phyloP scores from a whole-genome alignment of 257 asterid genomes.

The Solanum sejunctum region DNA sequence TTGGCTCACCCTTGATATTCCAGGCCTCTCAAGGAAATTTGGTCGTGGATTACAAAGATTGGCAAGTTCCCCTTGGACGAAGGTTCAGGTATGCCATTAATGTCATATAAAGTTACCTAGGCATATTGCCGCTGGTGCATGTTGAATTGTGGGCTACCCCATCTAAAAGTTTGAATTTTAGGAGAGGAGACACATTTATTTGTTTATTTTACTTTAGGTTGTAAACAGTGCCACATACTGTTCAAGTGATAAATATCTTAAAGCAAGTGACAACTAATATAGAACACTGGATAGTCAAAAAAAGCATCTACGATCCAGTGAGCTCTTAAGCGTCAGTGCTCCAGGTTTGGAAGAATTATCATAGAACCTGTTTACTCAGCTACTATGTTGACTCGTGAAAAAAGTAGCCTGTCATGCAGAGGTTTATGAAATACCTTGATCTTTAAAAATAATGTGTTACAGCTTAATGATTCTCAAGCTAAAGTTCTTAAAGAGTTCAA shows the following conservation, averaged over 20 bases:
- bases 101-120: not conserved
- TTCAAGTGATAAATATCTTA: not conserved
- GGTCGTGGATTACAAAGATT: conserved; percentile 97
- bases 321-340: not conserved
- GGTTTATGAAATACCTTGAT: not conserved
- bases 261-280: not conserved
- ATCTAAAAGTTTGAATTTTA: not conserved
- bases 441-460: not conserved
- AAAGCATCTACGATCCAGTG: not conserved
- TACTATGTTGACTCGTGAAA: not conserved
- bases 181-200: not conserved
- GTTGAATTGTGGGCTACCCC: not conserved
- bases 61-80: conserved; percentile 98
- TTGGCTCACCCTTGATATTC: not conserved
- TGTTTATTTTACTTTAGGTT: not conserved
- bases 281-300: not conserved
- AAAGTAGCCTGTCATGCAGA: not conserved
- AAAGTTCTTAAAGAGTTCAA: not conserved
- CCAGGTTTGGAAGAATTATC: not conserved
- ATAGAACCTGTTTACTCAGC: not conserved
- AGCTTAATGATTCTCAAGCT: not conserved
- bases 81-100: conserved; percentile 71
- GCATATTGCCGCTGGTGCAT: not conserved
- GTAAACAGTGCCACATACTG: not conserved
- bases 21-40: conserved; percentile 69